Conservation (phyloP, 345 rosid genomes). For the Populus pruinosa region DNA sequence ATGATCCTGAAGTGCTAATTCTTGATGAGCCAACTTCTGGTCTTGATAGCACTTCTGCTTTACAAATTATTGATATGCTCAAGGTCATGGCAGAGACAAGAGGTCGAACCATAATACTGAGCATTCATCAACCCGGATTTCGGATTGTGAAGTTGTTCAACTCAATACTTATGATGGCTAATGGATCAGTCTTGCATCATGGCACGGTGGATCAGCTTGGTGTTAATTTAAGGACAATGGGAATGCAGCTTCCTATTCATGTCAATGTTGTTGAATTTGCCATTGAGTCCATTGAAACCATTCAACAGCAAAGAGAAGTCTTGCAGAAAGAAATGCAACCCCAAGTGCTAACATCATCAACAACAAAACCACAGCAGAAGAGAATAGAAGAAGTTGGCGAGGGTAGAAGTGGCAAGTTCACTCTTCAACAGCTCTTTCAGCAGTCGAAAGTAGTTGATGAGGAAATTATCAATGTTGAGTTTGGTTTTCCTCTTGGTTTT, state of each 20-base stretch:
- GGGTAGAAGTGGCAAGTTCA: slow-evolving; percentile 51
- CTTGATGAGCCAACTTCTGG: slow-evolving; percentile 99
- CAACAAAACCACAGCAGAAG: slow-evolving; percentile 18
- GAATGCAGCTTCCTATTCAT: slow-evolving; percentile 61
- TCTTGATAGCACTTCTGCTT: slow-evolving; percentile 81
- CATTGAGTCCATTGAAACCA: slow-evolving; percentile 67
- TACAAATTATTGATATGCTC: slow-evolving; percentile 80
- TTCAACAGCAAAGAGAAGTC: slow-evolving; percentile 29
- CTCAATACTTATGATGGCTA: slow-evolving; percentile 68
- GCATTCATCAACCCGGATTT: slow-evolving; percentile 91
- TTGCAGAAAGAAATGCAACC: slow-evolving; percentile 20
- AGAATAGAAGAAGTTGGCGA: slow-evolving; percentile 35
- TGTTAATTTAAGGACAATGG: slow-evolving; percentile 40
- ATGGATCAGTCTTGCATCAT: slow-evolving; percentile 75
- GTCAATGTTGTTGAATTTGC: slow-evolving; percentile 77
- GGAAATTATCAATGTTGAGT: slow-evolving; percentile 35
- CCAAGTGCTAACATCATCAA: slow-evolving; percentile 22
- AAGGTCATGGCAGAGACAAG: slow-evolving; percentile 83
- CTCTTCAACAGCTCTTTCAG: slow-evolving; percentile 82
- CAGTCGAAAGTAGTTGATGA: slow-evolving; percentile 71
- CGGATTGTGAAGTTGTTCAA: slow-evolving; percentile 81
- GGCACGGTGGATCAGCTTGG: slow-evolving; percentile 76
- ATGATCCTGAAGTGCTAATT: slow-evolving; percentile 80
- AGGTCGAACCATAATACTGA: slow-evolving; percentile 68
- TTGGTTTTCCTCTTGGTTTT: slow-evolving; percentile 42